Evolutionary conservation across 208 protist species (phyloP).

Genomic region (Crithidia thermophila): DNA sequence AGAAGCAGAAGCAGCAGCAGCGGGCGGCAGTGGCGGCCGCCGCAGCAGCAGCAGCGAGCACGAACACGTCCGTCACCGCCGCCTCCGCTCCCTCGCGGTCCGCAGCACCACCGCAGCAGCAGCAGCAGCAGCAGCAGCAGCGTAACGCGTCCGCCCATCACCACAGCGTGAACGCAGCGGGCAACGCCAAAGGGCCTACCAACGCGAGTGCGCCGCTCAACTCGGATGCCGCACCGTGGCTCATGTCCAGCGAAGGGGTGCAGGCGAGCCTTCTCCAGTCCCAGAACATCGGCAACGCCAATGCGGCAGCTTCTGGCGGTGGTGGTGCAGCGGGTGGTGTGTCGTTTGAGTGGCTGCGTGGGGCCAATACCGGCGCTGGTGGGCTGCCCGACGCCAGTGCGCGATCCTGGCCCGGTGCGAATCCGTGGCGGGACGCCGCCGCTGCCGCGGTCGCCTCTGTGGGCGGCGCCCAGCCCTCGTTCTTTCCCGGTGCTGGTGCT

Average conservation of each 20-base stretch:
- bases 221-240: slow-evolving; percentile 20
- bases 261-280: not conserved
- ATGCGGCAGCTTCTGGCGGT: not conserved
- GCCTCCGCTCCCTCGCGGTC: too few species aligned
- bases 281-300: not conserved
- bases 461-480: not conserved
- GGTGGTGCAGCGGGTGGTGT: not conserved
- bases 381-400: not conserved
- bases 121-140: slow-evolving; percentile 20
- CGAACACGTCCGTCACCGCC: not conserved
- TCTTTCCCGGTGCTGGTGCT: slow-evolving; percentile 3
- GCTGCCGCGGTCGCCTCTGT: not conserved
- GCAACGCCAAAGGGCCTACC: slow-evolving; percentile 1
- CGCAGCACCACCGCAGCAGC: too few species aligned
- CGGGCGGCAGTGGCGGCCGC: slow-evolving; percentile 13
- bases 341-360: slow-evolving; percentile 24
- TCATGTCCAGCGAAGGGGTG: slow-evolving; percentile 16
- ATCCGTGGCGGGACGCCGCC: slow-evolving; percentile 14
- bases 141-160: not conserved
- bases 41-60: slow-evolving; percentile 4
- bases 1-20: slow-evolving; percentile 13
- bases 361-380: not conserved
- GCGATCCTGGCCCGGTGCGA: slow-evolving; percentile 19
- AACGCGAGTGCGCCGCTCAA: not conserved
- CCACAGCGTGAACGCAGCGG: not conserved